Percentiles rank a stretch among this genome's conserved stretches.
Conservation (phyloP, 1,284 basidiomycete genomes). For the Agroathelia rolfsii region DNA sequence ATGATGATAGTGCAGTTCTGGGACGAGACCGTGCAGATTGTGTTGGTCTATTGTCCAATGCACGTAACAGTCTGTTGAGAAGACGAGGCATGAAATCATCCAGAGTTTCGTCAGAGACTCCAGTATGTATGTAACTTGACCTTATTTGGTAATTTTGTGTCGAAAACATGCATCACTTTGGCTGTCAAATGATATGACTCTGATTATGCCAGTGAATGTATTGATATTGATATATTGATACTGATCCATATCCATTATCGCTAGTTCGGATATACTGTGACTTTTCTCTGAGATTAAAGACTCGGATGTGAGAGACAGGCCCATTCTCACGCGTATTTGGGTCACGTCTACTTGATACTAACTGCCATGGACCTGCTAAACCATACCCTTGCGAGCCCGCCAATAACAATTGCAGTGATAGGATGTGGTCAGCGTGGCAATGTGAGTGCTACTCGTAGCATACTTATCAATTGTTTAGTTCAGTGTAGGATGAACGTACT, state of each 20-base stretch:
- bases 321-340: too few species aligned
- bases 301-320: too few species aligned
- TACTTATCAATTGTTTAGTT: conserved; percentile 2
- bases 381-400: conserved; percentile 18
- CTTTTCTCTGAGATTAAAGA: too few species aligned
- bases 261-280: too few species aligned
- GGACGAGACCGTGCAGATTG: conserved; percentile 9
- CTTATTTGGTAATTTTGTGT: conserved; percentile 1
- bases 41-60: conserved; percentile 7
- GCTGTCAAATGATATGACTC: too few species aligned
- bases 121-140: conserved; percentile 1
- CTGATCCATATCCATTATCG: too few species aligned
- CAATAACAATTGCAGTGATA: conserved; percentile 44
- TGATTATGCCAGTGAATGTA: too few species aligned
- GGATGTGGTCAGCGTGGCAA: conserved; percentile 78
- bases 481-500: too few species aligned
- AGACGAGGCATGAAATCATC: conserved; percentile 50
- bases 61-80: conserved; percentile 28
- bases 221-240: too few species aligned
- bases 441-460: conserved; percentile 25
- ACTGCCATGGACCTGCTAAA: too few species aligned
- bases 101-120: background rate
- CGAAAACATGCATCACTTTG: conserved; percentile 31
- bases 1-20: background rate
- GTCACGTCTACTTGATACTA: too few species aligned